Evolutionary conservation across 1,139 yeast genomes (phyloP), one percentile per base, ranked within the genome.

Genomic region (Scheffersomyces stambukii): DNA sequence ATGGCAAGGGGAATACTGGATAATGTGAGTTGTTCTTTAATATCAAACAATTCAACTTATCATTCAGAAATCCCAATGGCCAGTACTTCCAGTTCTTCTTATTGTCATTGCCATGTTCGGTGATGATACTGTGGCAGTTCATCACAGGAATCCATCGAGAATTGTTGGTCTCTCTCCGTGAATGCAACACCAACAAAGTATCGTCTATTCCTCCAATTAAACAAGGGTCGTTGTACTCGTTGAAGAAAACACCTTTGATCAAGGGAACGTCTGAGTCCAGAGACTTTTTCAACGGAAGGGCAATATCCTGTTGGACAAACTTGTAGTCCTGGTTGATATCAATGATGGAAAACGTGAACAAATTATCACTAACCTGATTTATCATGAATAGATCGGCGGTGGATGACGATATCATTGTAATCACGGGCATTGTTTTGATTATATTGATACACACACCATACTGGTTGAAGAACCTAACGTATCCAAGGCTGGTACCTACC

Each of bases 91-190:
- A 67, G 49, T 74, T 62, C 37, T 63, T 70, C 35, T 65, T 64
- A 27, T 61, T 60, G 10, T 58, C 57, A 36, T 63, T 63, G 30
- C 81, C 78, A 33, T 60, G 52, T 28, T 69, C 74, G 7, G 75
- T 69, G 16, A 81, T 71, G 3, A 75, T 77, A 21, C 70, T 70
- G 13, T 60, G 61, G 15, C 86, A 70, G 48, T 85, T 84, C 34
- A 89, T 60, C n/a, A 89, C 49, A 1, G 97, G 97, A 8, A 85
- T 66, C 96, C 97, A 91, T 42, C 77, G 70, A 3, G 95, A 79
- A 51, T 88, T 93, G 27, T 72, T 59, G 2, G 82, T 63, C 21
- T 70, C 74, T 46, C 96, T 68, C 96, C 97, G 89, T 40, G 79
- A 75, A 15, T 80, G 68, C 23, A 91, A 62, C 0, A 83, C 73